Base-by-base conservation (phyloP, 2,329 filamentous ascomycete genomes). In the Colletotrichum eleusines region DNA sequence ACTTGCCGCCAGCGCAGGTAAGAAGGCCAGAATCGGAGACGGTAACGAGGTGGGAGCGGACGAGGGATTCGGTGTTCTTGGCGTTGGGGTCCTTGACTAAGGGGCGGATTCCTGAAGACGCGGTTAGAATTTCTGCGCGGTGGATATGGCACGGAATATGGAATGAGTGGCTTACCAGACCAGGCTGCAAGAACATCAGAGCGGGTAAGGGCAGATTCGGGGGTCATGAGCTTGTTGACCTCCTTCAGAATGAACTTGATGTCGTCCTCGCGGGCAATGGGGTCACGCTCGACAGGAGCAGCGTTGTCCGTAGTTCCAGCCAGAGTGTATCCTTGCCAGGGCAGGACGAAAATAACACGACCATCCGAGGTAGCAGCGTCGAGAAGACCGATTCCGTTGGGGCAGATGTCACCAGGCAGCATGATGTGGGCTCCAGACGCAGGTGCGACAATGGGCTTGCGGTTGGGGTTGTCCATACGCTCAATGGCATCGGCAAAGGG, bases 311-410 rank as follows among this genome's bases (percentile, higher is more conserved):
- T 96, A 18, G 93, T 95, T 74, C 93, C 93, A 60, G 93, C 93
- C 72, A 96, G 93, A 8, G 93, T 95, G 84, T 93, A 93, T 64
- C 93, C 93, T 80, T 95, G 91, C 93, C 93, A 96, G 9, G 93
- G 93, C 63, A 96, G 85, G 80, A 96, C 94, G 85, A 96, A 96
- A 76, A 96, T 93, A 73, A 96, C 93, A 77, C 93, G 90, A n/a
- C 93, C 93, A 76, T 96, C 93, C 0, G 92, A 95, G 3, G 93
- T 94, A 50, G 89, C 88, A 2, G 93, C 92, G 75, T 95, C 93
- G 74, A 96, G 93, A 61, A 96, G 85, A 72, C 93, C 93, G 91
- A 95, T 95, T 77, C 93, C 90, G 65, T 90, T 88, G 63, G 93
- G 93, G 78, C 91, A 92, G 82, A 92, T 92, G 81, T 92, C 92